Conservation (phyloP, 352 stramenopile genomes). For the Phytopythium kandeliae region DNA sequence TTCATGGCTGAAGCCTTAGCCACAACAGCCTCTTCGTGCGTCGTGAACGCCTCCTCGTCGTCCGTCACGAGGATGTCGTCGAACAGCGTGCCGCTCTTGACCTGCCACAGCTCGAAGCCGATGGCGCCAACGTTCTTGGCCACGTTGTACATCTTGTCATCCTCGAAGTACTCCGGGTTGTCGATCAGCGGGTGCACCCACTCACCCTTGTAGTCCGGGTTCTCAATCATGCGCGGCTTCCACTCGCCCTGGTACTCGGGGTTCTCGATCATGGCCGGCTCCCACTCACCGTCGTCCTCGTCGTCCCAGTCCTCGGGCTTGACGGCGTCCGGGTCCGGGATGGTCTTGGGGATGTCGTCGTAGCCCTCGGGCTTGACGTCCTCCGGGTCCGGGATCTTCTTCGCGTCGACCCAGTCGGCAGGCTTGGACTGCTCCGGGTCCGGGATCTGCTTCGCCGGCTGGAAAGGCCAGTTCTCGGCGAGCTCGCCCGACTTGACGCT, state of each 20-base stretch:
- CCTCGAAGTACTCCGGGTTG: constrained; percentile 97
- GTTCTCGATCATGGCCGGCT: constrained; percentile 93
- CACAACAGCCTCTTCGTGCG: constrained; percentile 94
- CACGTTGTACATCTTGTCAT: constrained; percentile 93
- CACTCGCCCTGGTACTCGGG: constrained; percentile 98
- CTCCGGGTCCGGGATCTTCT: constrained; percentile 92
- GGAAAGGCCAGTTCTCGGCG: constrained; percentile 95
- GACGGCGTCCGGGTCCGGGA: constrained; percentile 94
- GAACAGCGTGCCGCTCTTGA: constrained; percentile 98
- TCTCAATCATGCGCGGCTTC: constrained; percentile 97
- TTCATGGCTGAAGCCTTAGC: constrained; percentile 81
- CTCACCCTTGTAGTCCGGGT: constrained; percentile 98
- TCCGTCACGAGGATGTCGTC: constrained; percentile 99
- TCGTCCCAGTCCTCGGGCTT: constrained; percentile 99
- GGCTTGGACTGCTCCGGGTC: constrained; percentile 96
- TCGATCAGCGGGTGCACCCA: constrained; percentile 96
- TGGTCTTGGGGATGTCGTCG: constrained; percentile 95
- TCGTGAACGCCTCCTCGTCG: constrained; percentile 94
- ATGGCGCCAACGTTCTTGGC: constrained; percentile 95
- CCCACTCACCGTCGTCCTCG: constrained; percentile 99
- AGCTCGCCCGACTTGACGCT: constrained; percentile 90
- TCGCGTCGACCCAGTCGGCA: constrained; percentile 97
- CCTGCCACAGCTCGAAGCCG: constrained; percentile 99
- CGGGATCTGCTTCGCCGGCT: constrained; percentile 94
- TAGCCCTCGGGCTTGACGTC: constrained; percentile 96